phyloP scores from a whole-genome alignment of 805 yeast species.

The Ogataea methanolica region DNA sequence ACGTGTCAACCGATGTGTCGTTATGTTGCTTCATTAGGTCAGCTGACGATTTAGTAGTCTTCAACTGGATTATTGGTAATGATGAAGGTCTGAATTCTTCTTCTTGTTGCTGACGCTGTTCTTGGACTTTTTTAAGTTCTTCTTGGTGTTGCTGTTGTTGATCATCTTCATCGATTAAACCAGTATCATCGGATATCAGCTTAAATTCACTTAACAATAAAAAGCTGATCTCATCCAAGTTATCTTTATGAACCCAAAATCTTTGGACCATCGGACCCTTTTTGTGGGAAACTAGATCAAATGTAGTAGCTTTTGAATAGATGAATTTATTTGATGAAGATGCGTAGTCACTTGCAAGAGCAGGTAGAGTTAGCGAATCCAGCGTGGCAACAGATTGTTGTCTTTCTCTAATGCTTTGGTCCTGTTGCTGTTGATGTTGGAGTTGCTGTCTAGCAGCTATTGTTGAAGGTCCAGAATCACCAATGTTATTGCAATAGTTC shows the following conservation, averaged over 20 bases:
- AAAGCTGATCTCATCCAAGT: slow-evolving; percentile 49
- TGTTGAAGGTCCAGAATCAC: not conserved
- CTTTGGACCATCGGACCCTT: slow-evolving; percentile 33
- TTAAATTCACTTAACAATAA: slow-evolving; percentile 40
- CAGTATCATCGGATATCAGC: slow-evolving; percentile 31
- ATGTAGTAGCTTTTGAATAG: slow-evolving; percentile 25
- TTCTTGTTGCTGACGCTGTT: not conserved
- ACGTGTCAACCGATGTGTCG: not conserved
- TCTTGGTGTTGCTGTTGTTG: slow-evolving; percentile 4
- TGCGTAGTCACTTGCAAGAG: slow-evolving; percentile 2
- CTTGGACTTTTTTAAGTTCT: slow-evolving; percentile 1
- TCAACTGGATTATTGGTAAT: slow-evolving; percentile 3
- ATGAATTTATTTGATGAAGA: slow-evolving; percentile 6
- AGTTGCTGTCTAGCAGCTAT: not conserved
- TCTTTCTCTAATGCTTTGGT: not conserved
- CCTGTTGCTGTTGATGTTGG: not conserved
- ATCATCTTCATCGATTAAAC: slow-evolving; percentile 19
- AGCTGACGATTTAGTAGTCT: slow-evolving; percentile 10
- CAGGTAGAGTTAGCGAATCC: slow-evolving; percentile 20
- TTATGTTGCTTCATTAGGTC: slow-evolving; percentile 2
- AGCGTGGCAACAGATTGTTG: slow-evolving; percentile 15
- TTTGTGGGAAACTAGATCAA: slow-evolving; percentile 33
- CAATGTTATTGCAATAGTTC: slow-evolving; percentile 13
- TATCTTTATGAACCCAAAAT: slow-evolving; percentile 59
- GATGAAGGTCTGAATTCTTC: no score